Evolutionary conservation across 2,329 filamentous ascomycete genomes (phyloP), one percentile per base, ranked within the genome.

Genomic region (Ilyonectria robusta): DNA sequence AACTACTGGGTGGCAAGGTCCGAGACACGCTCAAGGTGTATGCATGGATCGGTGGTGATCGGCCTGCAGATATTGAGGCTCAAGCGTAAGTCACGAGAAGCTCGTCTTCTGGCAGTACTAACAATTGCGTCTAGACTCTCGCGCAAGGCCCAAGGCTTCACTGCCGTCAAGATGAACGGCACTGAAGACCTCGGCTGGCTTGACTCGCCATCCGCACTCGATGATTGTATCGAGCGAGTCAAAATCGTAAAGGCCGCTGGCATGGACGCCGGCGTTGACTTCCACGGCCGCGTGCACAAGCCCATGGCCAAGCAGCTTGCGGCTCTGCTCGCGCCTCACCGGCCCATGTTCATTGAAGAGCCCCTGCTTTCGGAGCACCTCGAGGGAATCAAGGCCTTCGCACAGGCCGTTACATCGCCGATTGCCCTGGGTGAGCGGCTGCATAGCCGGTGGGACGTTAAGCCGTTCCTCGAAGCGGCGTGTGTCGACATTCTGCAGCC

Each of bases 241-340:
- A 89, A 91, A 71, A 84, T 87, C 0, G 92, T 95, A 10, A 93
- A 92, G 76, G 84, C 85, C 0, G 80, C 93, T 0, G 92, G 92
- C 1, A 86, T 95, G 71, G 92, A 94, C 63, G 92, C 87, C 0
- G 93, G 90, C 2, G 84, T 95, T 29, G 93, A 95, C 73, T 94
- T 94, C 78, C 93, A 95, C 76, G 93, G 93, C 3, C 88, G 92
- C 9, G 83, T 94, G 0, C 92, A 94, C 79, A 92, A 91, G 68
- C 91, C 92, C n/a, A 94, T 94, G 92, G 92, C 92, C 0, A 93
- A 93, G 72, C 92, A 94, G 72, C 85, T 95, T 2, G 91, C 91
- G 1, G 86, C 87, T 64, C 84, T 87, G 0, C 84, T 94, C 0
- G 91, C 92, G 68, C 91, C 91, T 0, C 86, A 93, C 70, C 84